Conservation (phyloP, 2,329 filamentous ascomycete species). For the Trichoderma simmonsii region DNA sequence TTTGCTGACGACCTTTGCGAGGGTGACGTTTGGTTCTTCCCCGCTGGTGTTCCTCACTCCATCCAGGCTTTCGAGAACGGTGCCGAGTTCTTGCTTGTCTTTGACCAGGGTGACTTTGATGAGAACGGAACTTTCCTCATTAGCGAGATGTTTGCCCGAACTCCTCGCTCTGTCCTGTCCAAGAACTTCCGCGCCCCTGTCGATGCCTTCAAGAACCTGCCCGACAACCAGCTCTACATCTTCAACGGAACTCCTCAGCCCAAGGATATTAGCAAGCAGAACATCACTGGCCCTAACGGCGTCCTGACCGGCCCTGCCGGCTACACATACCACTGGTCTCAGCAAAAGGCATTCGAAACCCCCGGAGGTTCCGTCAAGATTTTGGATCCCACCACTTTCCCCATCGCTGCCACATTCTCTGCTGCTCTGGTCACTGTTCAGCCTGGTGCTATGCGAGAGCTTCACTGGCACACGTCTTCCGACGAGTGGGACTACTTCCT, state of each 20-base stretch:
- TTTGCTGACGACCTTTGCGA: constrained; percentile 35
- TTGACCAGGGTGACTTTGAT: constrained; percentile 56
- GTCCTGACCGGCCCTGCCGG: constrained; percentile 36
- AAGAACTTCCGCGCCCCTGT: constrained; percentile 52
- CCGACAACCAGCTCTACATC: constrained; percentile 48
- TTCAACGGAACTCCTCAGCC: constrained; percentile 51
- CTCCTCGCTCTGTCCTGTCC: constrained; percentile 50
- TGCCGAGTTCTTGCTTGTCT: constrained; percentile 58
- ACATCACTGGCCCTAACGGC: constrained; percentile 45
- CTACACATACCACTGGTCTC: constrained; percentile 51
- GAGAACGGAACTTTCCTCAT: constrained; percentile 60
- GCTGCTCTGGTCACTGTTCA: constrained; percentile 55
- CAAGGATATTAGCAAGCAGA: constrained; percentile 44
- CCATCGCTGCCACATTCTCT: constrained; percentile 53
- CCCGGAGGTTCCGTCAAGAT: constrained; percentile 60
- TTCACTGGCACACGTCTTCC: constrained; percentile 60
- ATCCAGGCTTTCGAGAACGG: constrained; percentile 55
- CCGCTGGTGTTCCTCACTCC: constrained; percentile 47
- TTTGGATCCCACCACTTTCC: constrained; percentile 55
- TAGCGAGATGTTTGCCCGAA: constrained; percentile 50
- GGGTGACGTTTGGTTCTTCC: constrained; percentile 56
- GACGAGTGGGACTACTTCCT: constrained; percentile 64
- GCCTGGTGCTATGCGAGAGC: constrained; percentile 62
- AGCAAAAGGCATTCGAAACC: constrained; percentile 48
- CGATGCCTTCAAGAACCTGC: constrained; percentile 46